Percentiles rank a stretch among this genome's conserved stretches.
These are phyloP conservation scores for Thielaviopsis punctulata DNA, from an alignment of 2,329 filamentous ascomycete species.

Conservation along the genomic window DNA sequence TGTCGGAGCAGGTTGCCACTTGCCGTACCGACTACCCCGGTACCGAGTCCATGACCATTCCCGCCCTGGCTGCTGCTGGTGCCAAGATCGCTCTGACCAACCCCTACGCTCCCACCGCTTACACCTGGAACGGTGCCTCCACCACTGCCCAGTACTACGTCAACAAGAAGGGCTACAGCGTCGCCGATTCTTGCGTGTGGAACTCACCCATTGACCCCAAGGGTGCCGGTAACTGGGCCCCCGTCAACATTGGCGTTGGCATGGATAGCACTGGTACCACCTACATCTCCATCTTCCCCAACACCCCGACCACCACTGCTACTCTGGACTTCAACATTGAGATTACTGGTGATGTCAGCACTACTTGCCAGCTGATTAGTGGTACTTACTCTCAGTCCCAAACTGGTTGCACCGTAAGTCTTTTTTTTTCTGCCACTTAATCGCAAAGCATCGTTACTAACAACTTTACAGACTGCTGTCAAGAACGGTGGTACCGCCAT, in stretches of 20 bases:
- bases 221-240: slow-evolving; percentile 67
- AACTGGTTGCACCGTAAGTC: slow-evolving; percentile 67
- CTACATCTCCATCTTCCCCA: slow-evolving; percentile 73
- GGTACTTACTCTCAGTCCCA: slow-evolving; percentile 38
- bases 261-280: slow-evolving; percentile 45
- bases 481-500: slow-evolving; percentile 23
- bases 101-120: slow-evolving; percentile 56
- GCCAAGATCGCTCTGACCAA: slow-evolving; percentile 50
- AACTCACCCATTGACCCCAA: slow-evolving; percentile 28
- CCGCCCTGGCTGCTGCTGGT: slow-evolving; percentile 46
- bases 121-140: slow-evolving; percentile 51
- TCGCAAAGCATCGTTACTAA: slow-evolving; percentile 13
- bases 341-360: slow-evolving; percentile 46
- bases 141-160: slow-evolving; percentile 96
- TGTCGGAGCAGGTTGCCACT: slow-evolving; percentile 48
- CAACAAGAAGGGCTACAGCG: slow-evolving; percentile 58
- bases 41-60: slow-evolving; percentile 74
- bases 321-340: slow-evolving; percentile 63
- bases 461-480: slow-evolving; percentile 25
- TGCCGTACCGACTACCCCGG: slow-evolving; percentile 97
- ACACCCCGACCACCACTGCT: slow-evolving; percentile 54
- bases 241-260: slow-evolving; percentile 71
- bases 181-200: slow-evolving; percentile 64
- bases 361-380: slow-evolving; percentile 46
- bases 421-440: background rate